These are phyloP conservation scores for Coemansia sp. DNA, from an alignment of 192 early-diverging fungal species.

Conservation along the genomic window DNA sequence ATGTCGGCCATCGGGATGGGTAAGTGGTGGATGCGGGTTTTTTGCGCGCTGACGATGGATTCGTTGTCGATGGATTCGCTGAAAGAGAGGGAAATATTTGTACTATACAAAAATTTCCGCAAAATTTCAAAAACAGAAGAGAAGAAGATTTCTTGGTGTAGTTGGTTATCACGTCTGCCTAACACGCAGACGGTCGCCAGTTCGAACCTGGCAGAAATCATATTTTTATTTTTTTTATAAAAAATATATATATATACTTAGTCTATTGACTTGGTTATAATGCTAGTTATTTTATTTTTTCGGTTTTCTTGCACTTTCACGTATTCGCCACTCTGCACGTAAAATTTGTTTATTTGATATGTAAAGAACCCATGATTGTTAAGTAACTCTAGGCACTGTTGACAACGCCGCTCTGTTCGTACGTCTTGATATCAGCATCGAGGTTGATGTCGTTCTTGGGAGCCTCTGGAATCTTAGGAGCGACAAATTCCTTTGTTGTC, in stretches of 20 bases:
- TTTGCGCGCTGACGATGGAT: no score
- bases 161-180: conserved; percentile 48
- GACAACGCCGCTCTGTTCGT: conserved; percentile 37
- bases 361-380: background rate
- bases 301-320: no score
- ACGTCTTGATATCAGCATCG: conserved; percentile 38
- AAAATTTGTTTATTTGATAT: background rate
- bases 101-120: no score
- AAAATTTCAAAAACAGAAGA: no score
- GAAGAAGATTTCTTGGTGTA: conserved; percentile 44
- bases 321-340: no score
- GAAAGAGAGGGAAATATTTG: no score
- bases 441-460: conserved; percentile 48
- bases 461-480: conserved; percentile 37
- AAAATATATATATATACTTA: no score
- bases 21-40: no score
- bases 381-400: background rate
- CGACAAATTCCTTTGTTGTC: conserved; percentile 40
- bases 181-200: conserved; percentile 57
- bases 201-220: conserved; percentile 54
- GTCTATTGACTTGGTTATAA: no score
- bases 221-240: conserved; percentile 8
- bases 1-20: no score
- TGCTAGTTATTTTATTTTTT: no score
- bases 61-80: no score